phyloP scores from a whole-genome alignment of 441 rosid genomes.

The Lepidium campestre region DNA sequence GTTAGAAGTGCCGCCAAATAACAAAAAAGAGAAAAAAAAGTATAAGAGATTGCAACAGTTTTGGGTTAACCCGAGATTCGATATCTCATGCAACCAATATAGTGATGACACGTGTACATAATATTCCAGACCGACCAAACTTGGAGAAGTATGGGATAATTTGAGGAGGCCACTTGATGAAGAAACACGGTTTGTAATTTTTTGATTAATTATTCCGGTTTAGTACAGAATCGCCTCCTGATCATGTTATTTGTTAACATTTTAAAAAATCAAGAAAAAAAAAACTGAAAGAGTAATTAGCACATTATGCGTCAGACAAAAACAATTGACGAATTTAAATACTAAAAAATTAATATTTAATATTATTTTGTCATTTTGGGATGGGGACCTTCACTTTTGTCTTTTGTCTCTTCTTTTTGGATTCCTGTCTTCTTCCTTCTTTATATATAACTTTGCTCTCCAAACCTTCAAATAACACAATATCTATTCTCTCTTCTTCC shows the following conservation, averaged over 20 bases:
- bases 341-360: not conserved
- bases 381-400: slow-evolving; percentile 16
- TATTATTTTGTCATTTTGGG: slow-evolving; percentile 14
- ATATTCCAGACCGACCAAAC: slow-evolving; percentile 30
- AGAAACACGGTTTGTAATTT: slow-evolving; percentile 23
- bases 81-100: slow-evolving; percentile 18
- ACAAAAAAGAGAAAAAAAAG: not conserved
- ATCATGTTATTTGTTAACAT: not conserved
- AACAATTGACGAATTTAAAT: not conserved
- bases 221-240: not conserved
- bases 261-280: not conserved
- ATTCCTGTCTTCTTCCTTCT: not conserved
- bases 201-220: slow-evolving; percentile 2
- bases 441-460: slow-evolving; percentile 14
- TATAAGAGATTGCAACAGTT: slow-evolving; percentile 24
- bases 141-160: slow-evolving; percentile 29
- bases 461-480: slow-evolving; percentile 16
- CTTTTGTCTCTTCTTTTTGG: slow-evolving; percentile 3
- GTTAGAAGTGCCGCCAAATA: slow-evolving; percentile 31
- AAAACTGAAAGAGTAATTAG: not conserved
- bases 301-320: not conserved
- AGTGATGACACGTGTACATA: not conserved
- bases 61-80: slow-evolving; percentile 28
- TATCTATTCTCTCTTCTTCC: slow-evolving; percentile 2
- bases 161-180: slow-evolving; percentile 18